Percentiles rank a stretch among this genome's conserved stretches.
These are phyloP conservation scores for Protomyces macrosporus DNA, from an alignment of 1,139 yeast species.

Conservation along the genomic window DNA sequence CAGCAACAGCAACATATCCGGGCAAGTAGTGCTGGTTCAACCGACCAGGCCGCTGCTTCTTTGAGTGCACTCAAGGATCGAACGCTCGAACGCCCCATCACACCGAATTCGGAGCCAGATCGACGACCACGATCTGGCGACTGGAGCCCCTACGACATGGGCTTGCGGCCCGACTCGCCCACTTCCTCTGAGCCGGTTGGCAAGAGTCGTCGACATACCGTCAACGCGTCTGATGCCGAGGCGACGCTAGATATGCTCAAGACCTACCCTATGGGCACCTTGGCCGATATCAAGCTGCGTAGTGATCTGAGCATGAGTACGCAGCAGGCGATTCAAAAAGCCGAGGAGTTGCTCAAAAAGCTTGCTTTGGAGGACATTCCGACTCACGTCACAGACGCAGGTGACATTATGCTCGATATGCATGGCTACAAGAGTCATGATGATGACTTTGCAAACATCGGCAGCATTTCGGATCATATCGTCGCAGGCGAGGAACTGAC, in stretches of 20 bases:
- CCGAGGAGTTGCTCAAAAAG: constrained; percentile 62
- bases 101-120: background rate
- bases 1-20: constrained; percentile 18
- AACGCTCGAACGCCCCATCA: background rate
- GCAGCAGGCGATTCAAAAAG: constrained; percentile 52
- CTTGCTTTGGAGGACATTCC: constrained; percentile 74
- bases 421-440: constrained; percentile 69
- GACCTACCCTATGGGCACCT: constrained; percentile 22
- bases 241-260: constrained; percentile 19
- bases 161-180: background rate
- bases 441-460: constrained; percentile 34
- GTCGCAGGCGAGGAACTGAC: constrained; percentile 59
- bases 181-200: background rate
- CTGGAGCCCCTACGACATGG: constrained; percentile 10
- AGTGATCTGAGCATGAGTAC: constrained; percentile 38
- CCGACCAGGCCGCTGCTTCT: constrained; percentile 23
- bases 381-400: constrained; percentile 79
- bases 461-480: constrained; percentile 60
- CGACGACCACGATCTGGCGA: constrained; percentile 15
- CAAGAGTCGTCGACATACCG: constrained; percentile 9
- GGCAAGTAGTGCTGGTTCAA: constrained; percentile 22
- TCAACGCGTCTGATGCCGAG: background rate
- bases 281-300: constrained; percentile 8
- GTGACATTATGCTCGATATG: constrained; percentile 87
- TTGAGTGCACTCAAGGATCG: background rate